Evolutionary conservation across 441 rosid species (phyloP).

Genomic region (Adansonia gregorii): DNA sequence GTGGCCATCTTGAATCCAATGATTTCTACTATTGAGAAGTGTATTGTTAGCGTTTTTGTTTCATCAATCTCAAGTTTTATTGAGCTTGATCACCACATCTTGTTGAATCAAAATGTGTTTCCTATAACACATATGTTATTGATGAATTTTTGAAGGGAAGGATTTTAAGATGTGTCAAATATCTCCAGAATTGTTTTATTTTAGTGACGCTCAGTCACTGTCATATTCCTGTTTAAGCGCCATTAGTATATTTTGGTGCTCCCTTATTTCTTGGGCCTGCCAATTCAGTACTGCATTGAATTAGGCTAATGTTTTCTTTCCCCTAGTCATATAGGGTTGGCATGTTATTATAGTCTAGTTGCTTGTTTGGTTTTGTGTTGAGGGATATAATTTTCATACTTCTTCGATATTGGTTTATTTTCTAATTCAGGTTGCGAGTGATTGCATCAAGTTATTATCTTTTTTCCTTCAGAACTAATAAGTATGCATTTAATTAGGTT

Average conservation of each 20-base stretch:
- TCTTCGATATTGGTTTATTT: conserved; percentile 22
- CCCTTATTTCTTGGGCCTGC: conserved; percentile 11
- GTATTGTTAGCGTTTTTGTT: background rate
- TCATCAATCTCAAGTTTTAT: background rate
- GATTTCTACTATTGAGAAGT: background rate
- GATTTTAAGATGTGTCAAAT: background rate
- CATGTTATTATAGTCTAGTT: conserved; percentile 16
- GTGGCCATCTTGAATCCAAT: background rate
- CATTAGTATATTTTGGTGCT: background rate
- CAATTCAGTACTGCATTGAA: background rate
- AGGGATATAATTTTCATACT: conserved; percentile 4
- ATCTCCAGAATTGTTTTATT: background rate
- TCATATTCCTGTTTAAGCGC: background rate
- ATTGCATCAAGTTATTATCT: background rate
- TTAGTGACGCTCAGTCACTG: background rate
- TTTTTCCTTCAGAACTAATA: conserved; percentile 18
- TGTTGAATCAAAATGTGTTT: conserved; percentile 2
- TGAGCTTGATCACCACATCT: background rate
- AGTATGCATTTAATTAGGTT: conserved; percentile 46
- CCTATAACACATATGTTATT: background rate
- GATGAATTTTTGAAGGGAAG: conserved; percentile 5
- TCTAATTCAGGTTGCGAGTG: conserved; percentile 15
- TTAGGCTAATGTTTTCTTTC: conserved; percentile 2
- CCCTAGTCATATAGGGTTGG: background rate
- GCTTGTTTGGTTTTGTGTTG: conserved; percentile 13